Evolutionary conservation across 2,329 filamentous ascomycete species (phyloP).

Genomic region (Aaosphaeria arxii): DNA sequence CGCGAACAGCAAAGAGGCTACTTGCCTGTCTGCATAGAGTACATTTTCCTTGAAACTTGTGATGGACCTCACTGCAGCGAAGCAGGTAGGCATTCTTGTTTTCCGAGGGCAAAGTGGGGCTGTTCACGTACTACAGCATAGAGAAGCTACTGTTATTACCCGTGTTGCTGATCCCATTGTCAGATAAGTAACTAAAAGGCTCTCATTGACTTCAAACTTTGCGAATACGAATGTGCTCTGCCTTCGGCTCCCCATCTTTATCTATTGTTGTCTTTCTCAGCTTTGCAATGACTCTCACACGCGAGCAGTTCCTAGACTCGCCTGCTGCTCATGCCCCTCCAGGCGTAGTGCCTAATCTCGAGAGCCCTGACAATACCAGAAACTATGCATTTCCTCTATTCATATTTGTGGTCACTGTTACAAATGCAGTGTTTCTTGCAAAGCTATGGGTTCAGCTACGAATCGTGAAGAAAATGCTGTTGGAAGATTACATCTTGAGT

Average conservation of each 20-base stretch:
- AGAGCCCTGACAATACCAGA: neutral
- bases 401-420: neutral
- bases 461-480: neutral
- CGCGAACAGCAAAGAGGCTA: too few species aligned
- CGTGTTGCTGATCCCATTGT: neutral
- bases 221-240: neutral
- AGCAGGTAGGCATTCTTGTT: neutral
- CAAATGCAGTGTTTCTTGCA: neutral
- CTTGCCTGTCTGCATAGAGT: too few species aligned
- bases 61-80: neutral
- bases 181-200: neutral
- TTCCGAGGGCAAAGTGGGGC: neutral
- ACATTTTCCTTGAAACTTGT: neutral
- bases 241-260: neutral
- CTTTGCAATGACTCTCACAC: neutral
- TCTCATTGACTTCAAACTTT: neutral
- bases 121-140: neutral
- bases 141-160: neutral
- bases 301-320: neutral
- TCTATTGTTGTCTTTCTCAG: neutral
- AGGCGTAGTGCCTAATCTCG: neutral
- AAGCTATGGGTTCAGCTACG: neutral
- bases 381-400: neutral
- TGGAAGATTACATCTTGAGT: neutral
- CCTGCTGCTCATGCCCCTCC: neutral